Evolutionary conservation across 2,329 filamentous ascomycete genomes (phyloP), one percentile per base, ranked within the genome.

Genomic region (Septoria petroselini): DNA sequence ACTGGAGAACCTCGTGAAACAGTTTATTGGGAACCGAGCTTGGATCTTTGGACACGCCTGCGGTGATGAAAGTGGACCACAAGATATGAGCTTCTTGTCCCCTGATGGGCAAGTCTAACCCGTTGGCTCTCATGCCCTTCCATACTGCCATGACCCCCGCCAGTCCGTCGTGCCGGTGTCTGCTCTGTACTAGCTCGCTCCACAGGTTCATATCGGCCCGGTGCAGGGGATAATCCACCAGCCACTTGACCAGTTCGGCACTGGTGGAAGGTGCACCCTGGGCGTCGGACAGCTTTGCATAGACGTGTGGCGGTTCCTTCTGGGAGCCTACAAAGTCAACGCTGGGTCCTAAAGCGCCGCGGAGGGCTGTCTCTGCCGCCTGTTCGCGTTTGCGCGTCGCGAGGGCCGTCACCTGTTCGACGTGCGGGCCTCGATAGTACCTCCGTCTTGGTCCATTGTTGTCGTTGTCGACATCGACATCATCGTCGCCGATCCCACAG

Each of bases 51-150:
- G 12, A 11, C 14, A 69, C 56, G n/a, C 67, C 65, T 23, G 69
- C 57, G 42, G 67, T 65, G 38, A 78, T 54, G 40, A 79, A 72
- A 0, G 66, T 70, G 0, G 62, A 61, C 77, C 77, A 79, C 5
- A 80, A 53, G 9, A 62, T 62, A 7, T 70, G 62, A 14, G 74
- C 71, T 3, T 70, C 57, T n/a, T 53, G 44, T 14, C 71, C 70
- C 9, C 58, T 53, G 2, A 60, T 66, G 11, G 75, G 75, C 8
- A 79, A 54, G 17, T 65, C 58, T 18, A 76, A 59, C 2, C 62
- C 58, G 18, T 68, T 62, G 9, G 57, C 42, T 8, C 58, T 63
- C 63, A 72, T 68, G 37, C 64, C 69, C 25, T 67, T 53, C 73
- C 74, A 79, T 4, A 76, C 66, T 5, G 67, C 63, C n/a, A 58